Percentiles rank a stretch among this genome's conserved stretches.
phyloP scores from a whole-genome alignment of 176 grass and related monocot species.

The Oryza glaberrima region DNA sequence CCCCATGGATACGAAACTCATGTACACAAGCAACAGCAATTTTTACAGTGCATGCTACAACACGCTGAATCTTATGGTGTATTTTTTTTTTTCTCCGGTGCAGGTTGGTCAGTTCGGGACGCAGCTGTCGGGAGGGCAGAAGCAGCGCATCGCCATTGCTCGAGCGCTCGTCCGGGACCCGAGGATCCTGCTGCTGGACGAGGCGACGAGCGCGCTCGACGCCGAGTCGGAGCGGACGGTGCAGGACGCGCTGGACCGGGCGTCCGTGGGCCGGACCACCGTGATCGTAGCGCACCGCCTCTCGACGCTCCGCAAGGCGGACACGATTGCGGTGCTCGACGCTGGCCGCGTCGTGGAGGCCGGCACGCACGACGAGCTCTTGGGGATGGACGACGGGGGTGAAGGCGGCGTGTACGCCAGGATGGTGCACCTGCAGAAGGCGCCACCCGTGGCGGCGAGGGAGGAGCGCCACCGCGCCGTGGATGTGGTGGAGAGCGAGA shows the following conservation, averaged over 20 bases:
- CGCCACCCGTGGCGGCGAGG: background rate
- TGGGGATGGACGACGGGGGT: background rate
- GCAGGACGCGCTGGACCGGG: slow-evolving; percentile 60
- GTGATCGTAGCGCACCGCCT: slow-evolving; percentile 56
- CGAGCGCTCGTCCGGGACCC: slow-evolving; percentile 60
- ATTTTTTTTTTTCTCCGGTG: background rate
- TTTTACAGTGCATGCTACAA: background rate
- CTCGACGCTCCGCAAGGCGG: slow-evolving; percentile 43
- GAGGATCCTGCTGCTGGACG: slow-evolving; percentile 49
- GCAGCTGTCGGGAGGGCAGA: slow-evolving; percentile 86
- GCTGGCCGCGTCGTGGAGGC: background rate
- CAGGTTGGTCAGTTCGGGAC: slow-evolving; percentile 54
- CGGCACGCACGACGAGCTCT: background rate
- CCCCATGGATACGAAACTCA: slow-evolving; percentile 62
- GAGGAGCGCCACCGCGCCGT: slow-evolving; percentile 3
- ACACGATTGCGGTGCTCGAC: slow-evolving; percentile 52
- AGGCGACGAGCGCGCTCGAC: slow-evolving; percentile 62
- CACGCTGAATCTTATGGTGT: background rate
- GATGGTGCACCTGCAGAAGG: slow-evolving; percentile 47
- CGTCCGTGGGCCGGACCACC: slow-evolving; percentile 50
- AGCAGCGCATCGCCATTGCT: slow-evolving; percentile 86
- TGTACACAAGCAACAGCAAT: background rate
- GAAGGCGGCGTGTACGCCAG: slow-evolving; percentile 44
- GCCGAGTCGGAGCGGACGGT: slow-evolving; percentile 46
- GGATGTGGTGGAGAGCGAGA: background rate